These are phyloP conservation scores for Dacryopinax primogenitus DNA, from an alignment of 768 basidiomycete genomes.

Conservation along the genomic window DNA sequence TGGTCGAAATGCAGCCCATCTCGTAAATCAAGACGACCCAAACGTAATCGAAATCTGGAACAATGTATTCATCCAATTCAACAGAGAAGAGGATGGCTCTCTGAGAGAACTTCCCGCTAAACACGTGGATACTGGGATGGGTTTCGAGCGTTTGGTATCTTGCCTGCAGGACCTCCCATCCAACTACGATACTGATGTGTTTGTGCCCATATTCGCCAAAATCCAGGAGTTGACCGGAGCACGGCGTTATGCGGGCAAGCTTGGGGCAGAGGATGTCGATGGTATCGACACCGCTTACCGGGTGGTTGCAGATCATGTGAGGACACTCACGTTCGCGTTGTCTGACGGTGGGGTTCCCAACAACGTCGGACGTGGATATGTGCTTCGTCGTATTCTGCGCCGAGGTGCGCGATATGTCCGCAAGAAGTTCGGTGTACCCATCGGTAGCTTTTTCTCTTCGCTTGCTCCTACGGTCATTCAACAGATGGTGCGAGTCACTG, in stretches of 20 bases:
- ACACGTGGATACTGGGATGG: slow-evolving; percentile 99
- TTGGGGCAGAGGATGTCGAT: slow-evolving; percentile 88
- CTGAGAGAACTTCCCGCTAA: slow-evolving; percentile 72
- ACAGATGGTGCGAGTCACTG: slow-evolving; percentile 73
- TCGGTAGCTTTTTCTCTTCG: slow-evolving; percentile 90
- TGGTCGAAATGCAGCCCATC: slow-evolving; percentile 82
- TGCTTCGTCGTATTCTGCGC: slow-evolving; percentile 84
- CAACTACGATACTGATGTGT: slow-evolving; percentile 97
- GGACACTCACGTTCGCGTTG: slow-evolving; percentile 89
- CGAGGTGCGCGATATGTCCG: slow-evolving; percentile 91
- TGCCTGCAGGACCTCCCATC: slow-evolving; percentile 81
- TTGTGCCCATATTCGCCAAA: slow-evolving; percentile 72
- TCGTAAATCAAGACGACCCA: slow-evolving; percentile 94
- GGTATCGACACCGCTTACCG: slow-evolving; percentile 97
- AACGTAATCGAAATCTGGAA: slow-evolving; percentile 99
- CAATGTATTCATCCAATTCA: slow-evolving; percentile 98
- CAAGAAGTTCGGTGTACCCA: slow-evolving; percentile 84
- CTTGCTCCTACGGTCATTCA: slow-evolving; percentile 81
- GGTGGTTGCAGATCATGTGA: slow-evolving; percentile 89
- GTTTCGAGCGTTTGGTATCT: slow-evolving; percentile 94
- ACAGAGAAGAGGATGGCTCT: slow-evolving; percentile 79
- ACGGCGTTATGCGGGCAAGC: slow-evolving; percentile 74
- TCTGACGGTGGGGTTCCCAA: slow-evolving; percentile 94
- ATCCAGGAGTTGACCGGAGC: slow-evolving; percentile 84
- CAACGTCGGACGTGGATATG: slow-evolving; percentile 93